Conservation (phyloP, 108 stramenopile species). For the Conticribra guillardii region DNA sequence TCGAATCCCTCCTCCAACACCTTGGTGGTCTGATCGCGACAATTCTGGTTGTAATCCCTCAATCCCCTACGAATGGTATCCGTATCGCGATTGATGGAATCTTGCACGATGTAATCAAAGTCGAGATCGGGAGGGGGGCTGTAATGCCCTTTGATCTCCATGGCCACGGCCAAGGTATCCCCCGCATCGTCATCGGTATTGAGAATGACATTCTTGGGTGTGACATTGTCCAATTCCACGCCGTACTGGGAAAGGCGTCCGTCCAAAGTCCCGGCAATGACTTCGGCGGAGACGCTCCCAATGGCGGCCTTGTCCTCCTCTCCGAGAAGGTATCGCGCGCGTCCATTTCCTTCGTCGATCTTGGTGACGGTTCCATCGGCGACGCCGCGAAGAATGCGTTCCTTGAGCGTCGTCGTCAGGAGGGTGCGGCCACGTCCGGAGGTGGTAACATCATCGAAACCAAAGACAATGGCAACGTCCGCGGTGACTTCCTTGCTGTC, state of each 20-base stretch:
- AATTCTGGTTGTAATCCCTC: conserved; percentile 27
- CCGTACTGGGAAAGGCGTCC: conserved; percentile 18
- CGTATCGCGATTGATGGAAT: conserved; percentile 35
- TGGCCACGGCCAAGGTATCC: conserved; percentile 29
- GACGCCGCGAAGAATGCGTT: background rate
- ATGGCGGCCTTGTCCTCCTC: conserved; percentile 19
- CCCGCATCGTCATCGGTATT: background rate
- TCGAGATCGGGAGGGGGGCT: conserved; percentile 29
- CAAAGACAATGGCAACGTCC: conserved; percentile 16
- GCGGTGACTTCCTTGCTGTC: conserved; percentile 6
- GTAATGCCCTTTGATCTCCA: conserved; percentile 34
- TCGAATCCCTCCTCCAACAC: conserved; percentile 1
- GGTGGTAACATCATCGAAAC: conserved; percentile 16
- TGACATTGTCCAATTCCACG: conserved; percentile 20
- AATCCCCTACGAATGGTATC: conserved; percentile 21
- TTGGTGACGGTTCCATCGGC: background rate
- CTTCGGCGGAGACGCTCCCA: conserved; percentile 34
- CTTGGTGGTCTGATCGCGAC: conserved; percentile 28
- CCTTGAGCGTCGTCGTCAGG: background rate
- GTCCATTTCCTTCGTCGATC: background rate
- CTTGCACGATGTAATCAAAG: conserved; percentile 38
- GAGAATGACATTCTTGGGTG: conserved; percentile 26
- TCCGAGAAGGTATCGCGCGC: conserved; percentile 19
- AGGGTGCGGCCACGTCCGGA: background rate
- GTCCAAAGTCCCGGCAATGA: conserved; percentile 21